These are phyloP conservation scores for Golubevia pallescens DNA, from an alignment of 1,284 basidiomycete species.

Conservation along the genomic window DNA sequence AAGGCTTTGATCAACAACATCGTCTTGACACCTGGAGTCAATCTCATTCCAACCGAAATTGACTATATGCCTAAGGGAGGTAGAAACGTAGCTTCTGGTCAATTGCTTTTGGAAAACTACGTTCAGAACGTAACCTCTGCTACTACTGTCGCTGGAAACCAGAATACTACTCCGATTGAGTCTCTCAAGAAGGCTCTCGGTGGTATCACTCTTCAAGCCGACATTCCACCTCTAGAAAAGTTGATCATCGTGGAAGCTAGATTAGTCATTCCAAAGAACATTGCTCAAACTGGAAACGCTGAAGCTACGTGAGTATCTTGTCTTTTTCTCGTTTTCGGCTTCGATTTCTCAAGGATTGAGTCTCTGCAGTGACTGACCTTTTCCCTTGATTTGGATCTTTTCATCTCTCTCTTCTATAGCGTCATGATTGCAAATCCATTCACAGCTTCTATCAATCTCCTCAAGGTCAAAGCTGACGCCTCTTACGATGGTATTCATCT, in stretches of 20 bases:
- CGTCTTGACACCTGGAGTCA: conserved; percentile 46
- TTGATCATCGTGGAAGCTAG: conserved; percentile 40
- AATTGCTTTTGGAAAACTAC: no score
- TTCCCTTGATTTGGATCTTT: no score
- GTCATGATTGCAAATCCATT: conserved; percentile 8
- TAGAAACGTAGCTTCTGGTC: conserved; percentile 38
- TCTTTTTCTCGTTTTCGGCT: no score
- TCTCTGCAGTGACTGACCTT: no score
- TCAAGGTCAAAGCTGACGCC: conserved; percentile 47
- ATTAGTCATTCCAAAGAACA: conserved; percentile 48
- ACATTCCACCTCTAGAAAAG: conserved; percentile 45
- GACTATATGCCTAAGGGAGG: conserved; percentile 51
- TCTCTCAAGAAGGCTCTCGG: conserved; percentile 56
- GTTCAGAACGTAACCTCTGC: no score
- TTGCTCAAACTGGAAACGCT: conserved; percentile 11
- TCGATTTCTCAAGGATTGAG: no score
- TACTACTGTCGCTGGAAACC: conserved; percentile 38
- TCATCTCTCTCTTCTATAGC: no score
- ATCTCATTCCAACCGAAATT: conserved; percentile 48
- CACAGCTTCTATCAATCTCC: conserved; percentile 57
- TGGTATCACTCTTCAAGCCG: conserved; percentile 55
- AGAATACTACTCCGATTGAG: conserved; percentile 46
- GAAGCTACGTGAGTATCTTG: conserved; percentile 2
- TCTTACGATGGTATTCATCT: conserved; percentile 49
- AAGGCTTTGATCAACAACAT: conserved; percentile 46